Base-by-base conservation (phyloP, 768 basidiomycete genomes). In the Guyanaporus albipodus region DNA sequence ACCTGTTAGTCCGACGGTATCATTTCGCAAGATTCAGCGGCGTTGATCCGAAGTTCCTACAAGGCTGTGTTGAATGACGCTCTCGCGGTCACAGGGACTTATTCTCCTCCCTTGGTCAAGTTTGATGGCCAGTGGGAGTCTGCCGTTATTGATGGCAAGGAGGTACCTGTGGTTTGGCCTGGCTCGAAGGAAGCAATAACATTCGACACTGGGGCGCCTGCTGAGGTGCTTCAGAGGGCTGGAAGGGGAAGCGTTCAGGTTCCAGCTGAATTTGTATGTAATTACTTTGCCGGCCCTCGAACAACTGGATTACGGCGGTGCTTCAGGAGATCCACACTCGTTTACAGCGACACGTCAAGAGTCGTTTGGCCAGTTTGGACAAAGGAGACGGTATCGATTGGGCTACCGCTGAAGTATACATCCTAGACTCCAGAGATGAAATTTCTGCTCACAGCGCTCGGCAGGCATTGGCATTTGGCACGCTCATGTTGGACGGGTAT, bases 391-490 rank as follows among this genome's bases (percentile, higher is more conserved):
- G 85, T 1, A 66, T 96, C 26, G 91, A 94, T 62, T 95, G 89
- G 77, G 88, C 89, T 0, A 90, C 88, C 34, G 92, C 90, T 5
- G 93, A 96, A 73, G 90, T 84, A 34, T 6, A 70, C 55, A 6
- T 32, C 23, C 23, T 35, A 29, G 11, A 4, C 1, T 38, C 8
- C 3, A 1, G 8, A 32, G 7, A 22, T 15, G 7, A n/a, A 36
- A 21, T 7, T 8, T 17, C 36, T 36, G 8, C 3, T 14, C 18
- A 39, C n/a, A 11, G 37, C 9, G 2, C 9, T 32, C 6, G 36
- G 29, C 45, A 89, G 87, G 87, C 90, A 0, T 66, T 96, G 64
- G 92, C 93, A 0, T 90, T 93, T 57, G 93, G 93, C 0, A 82
- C 89, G 2, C 73, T 95, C 27, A 79, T 95, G 82, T 68, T 79